Evolutionary conservation across 148 eudicot genomes (phyloP).

Genomic region (Pouteria glomerata): DNA sequence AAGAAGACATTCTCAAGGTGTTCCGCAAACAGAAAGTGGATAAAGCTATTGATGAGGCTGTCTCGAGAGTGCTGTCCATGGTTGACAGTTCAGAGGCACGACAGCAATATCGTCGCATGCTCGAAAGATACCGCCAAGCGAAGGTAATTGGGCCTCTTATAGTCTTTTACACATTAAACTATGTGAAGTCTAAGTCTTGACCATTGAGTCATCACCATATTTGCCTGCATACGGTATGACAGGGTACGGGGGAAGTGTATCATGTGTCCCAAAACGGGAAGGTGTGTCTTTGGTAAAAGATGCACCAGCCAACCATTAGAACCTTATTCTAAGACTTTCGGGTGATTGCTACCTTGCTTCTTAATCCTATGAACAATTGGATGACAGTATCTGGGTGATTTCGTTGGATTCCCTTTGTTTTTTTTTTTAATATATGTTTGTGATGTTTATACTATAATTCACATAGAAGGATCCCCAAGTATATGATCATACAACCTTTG

Average conservation of each 20-base stretch:
- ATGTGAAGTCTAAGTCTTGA: too few relatives aligned
- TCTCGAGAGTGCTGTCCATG: constrained; percentile 78
- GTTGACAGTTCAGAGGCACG: constrained; percentile 78
- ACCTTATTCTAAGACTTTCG: not conserved
- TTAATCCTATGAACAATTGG: not conserved
- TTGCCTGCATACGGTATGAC: too few relatives aligned
- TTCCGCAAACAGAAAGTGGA: constrained; percentile 74
- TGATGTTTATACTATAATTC: not conserved
- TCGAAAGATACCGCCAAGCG: constrained; percentile 64
- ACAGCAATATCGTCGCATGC: constrained; percentile 79
- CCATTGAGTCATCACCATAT: too few relatives aligned
- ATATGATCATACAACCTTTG: not conserved
- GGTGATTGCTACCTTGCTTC: not conserved
- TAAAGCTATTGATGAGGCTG: constrained; percentile 76
- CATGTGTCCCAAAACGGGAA: not conserved
- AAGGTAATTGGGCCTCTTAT: constrained; percentile 41
- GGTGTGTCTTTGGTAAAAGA: not conserved
- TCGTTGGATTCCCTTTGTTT: not conserved
- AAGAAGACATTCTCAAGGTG: constrained; percentile 57
- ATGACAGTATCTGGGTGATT: not conserved
- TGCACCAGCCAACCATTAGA: not conserved
- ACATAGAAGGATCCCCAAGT: not conserved
- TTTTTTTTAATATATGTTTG: not conserved
- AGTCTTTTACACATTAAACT: not conserved
- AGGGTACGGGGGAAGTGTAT: not conserved